Percentiles rank a stretch among this genome's conserved stretches.
phyloP scores from a whole-genome alignment of 2,329 filamentous ascomycete genomes.

The Claviceps maximensis region DNA sequence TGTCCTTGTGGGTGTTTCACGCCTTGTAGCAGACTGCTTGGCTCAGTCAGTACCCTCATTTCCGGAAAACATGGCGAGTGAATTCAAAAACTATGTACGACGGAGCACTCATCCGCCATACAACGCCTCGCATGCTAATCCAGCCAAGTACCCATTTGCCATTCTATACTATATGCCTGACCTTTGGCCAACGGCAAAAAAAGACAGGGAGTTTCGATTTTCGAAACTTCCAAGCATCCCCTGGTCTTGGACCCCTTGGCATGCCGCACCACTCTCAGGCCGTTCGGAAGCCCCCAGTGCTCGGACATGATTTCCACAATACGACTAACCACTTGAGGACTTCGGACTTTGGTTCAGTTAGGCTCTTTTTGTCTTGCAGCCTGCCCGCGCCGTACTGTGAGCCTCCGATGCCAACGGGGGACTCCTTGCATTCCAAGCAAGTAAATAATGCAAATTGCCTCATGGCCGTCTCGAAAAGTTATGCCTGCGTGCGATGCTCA shows the following conservation, averaged over 20 bases:
- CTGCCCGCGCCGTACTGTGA: background rate
- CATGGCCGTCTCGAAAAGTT: background rate
- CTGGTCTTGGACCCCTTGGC: background rate
- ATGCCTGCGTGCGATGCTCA: background rate
- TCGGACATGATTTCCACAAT: conserved; percentile 2
- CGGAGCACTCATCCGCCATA: background rate
- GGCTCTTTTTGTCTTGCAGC: background rate
- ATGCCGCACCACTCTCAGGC: conserved; percentile 1
- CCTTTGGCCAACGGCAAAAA: background rate
- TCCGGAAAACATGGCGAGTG: background rate
- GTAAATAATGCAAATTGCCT: background rate
- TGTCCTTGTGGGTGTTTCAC: conserved; percentile 9
- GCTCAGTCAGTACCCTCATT: conserved; percentile 1
- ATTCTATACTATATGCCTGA: background rate
- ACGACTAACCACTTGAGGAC: background rate
- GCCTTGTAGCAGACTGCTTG: conserved; percentile 8
- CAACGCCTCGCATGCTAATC: background rate
- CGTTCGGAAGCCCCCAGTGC: conserved; percentile 2
- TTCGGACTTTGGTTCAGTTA: conserved; percentile 4
- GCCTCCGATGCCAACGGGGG: conserved; percentile 1
- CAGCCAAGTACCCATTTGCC: background rate
- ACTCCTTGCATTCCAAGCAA: conserved; percentile 1
- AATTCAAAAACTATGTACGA: background rate
- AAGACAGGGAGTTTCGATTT: background rate
- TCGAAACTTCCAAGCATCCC: background rate